Percentiles rank a stretch among this genome's conserved stretches.
phyloP scores from a whole-genome alignment of 106 monocot species.

The Platanthera zijinensis region DNA sequence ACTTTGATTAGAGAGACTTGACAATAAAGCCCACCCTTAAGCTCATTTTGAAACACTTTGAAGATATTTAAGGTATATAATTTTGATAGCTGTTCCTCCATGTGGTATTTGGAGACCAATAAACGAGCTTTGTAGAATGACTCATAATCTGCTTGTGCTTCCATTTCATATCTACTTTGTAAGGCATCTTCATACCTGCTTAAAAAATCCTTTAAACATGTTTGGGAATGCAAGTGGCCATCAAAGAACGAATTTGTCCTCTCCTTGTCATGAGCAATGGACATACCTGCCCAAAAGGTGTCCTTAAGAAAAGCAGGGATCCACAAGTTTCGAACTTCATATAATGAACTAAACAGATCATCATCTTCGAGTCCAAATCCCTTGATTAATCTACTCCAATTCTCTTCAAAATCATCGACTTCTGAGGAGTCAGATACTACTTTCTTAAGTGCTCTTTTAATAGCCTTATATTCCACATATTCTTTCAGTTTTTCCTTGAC shows the following conservation, averaged over 20 bases:
- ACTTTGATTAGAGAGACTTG: slow-evolving; percentile 26
- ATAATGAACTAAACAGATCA: slow-evolving; percentile 32
- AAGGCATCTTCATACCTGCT: slow-evolving; percentile 24
- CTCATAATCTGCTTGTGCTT: slow-evolving; percentile 40
- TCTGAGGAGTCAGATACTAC: slow-evolving; percentile 30
- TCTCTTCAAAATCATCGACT: slow-evolving; percentile 41
- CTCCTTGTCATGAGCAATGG: slow-evolving; percentile 15
- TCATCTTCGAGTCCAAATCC: slow-evolving; percentile 31
- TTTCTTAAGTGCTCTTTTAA: slow-evolving; percentile 21
- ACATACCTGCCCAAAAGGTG: slow-evolving; percentile 44
- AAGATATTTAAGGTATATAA: slow-evolving; percentile 42
- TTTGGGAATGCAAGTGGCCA: slow-evolving; percentile 21
- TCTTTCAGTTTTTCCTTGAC: slow-evolving; percentile 28
- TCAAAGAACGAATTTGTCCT: slow-evolving; percentile 29
- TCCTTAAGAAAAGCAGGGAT: slow-evolving; percentile 42
- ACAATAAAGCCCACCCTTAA: slow-evolving; percentile 29
- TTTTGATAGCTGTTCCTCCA: slow-evolving; percentile 48
- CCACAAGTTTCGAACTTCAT: slow-evolving; percentile 34
- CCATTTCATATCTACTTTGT: slow-evolving; percentile 31
- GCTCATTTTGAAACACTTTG: slow-evolving; percentile 40
- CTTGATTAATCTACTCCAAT: slow-evolving; percentile 26
- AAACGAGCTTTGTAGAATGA: slow-evolving; percentile 21
- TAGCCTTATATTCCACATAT: slow-evolving; percentile 8
- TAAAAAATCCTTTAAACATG: slow-evolving; percentile 27
- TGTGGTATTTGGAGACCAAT: slow-evolving; percentile 23